phyloP scores from a whole-genome alignment of 441 rosid species.

The Eruca vesicaria region DNA sequence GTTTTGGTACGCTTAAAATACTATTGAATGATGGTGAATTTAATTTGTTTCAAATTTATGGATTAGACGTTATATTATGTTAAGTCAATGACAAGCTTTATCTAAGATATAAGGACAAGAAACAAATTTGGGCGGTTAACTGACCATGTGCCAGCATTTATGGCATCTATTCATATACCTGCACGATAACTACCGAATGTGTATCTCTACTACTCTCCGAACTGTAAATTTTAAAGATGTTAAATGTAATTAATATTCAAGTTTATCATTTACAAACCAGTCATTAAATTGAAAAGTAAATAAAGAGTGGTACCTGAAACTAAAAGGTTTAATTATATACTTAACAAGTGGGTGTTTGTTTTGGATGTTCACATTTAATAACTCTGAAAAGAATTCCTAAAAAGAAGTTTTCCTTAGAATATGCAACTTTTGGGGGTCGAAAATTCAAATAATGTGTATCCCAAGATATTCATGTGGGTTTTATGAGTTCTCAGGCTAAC shows the following conservation, averaged over 20 bases:
- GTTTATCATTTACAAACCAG: neutral
- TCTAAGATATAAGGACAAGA: neutral
- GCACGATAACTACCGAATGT: neutral
- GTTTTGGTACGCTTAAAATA: neutral
- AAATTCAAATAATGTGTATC: neutral
- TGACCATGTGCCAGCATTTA: constrained; percentile 39
- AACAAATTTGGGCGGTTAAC: constrained; percentile 17
- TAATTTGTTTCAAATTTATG: neutral
- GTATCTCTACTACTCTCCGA: neutral
- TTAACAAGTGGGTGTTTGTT: neutral
- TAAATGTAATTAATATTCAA: neutral
- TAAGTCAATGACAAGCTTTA: constrained; percentile 21
- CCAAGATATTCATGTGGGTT: neutral
- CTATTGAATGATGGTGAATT: neutral
- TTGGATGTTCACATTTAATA: constrained; percentile 6
- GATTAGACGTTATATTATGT: neutral
- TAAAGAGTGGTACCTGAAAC: neutral
- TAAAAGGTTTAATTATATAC: neutral
- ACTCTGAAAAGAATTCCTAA: neutral
- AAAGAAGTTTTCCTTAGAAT: constrained; percentile 20
- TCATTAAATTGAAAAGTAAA: neutral
- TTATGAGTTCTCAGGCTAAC: neutral
- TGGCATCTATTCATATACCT: neutral
- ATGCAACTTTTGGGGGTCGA: constrained; percentile 12
- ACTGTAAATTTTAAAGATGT: neutral